phyloP scores from a whole-genome alignment of 331 rosid species.

The Pyracantha coccinea region DNA sequence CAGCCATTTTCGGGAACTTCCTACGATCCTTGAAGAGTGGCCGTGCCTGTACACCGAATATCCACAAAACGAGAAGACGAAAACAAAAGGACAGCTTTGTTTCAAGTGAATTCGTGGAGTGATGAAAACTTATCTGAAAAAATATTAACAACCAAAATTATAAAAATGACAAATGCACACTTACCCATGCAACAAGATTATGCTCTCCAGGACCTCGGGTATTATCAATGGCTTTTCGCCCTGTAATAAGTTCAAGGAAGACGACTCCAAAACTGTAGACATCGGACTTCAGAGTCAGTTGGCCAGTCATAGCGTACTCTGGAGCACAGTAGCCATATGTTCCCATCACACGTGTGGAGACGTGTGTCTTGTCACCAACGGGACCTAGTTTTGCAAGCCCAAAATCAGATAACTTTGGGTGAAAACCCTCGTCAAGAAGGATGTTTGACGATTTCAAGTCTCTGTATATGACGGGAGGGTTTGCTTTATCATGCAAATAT shows the following conservation, averaged over 20 bases:
- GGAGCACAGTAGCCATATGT: conserved; percentile 92
- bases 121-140: background rate
- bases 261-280: conserved; percentile 85
- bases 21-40: conserved; percentile 59
- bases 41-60: conserved; percentile 52
- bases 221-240: conserved; percentile 69
- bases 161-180: conserved; percentile 18
- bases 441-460: conserved; percentile 79
- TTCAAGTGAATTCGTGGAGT: background rate
- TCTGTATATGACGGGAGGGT: conserved; percentile 68
- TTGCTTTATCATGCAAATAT: conserved; percentile 70
- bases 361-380: conserved; percentile 70
- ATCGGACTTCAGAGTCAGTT: conserved; percentile 69
- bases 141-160: background rate
- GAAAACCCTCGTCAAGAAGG: conserved; percentile 61
- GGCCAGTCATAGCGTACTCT: conserved; percentile 75
- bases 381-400: conserved; percentile 85
- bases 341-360: conserved; percentile 71
- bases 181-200: conserved; percentile 85
- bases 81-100: conserved; percentile 6
- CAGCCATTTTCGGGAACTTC: conserved; percentile 64
- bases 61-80: background rate
- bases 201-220: conserved; percentile 51
- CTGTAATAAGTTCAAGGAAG: conserved; percentile 73
- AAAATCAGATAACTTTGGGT: conserved; percentile 74